Base-by-base conservation (phyloP, 2,329 filamentous ascomycete species). In the Pyrenophora graminea region DNA sequence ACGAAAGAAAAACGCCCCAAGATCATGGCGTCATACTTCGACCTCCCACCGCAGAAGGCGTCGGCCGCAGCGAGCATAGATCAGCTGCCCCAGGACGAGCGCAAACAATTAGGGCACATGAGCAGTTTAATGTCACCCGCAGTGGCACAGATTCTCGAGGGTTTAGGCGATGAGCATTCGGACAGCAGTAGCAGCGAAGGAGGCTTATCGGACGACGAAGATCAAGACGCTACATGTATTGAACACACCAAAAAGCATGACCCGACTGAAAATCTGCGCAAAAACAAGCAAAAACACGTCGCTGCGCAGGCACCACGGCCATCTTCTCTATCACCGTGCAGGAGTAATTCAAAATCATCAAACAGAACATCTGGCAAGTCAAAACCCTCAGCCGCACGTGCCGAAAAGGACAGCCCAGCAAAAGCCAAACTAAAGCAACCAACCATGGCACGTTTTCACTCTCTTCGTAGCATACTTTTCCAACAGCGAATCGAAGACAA, bases 1-100 rank as follows among this genome's bases (percentile, higher is more conserved):
- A 40, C 30, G 17, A 37, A 42, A 44, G 34, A 45, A 33, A 53
- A 39, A 15, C 37, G 23, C 23, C 23, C 23, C 25, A 2, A 44
- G 49, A 45, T 57, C 56, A 66, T 70, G 67, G 61, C 67, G 64
- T 72, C 69, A 68, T 72, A 72, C 51, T 72, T 71, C 37, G 69
- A 72, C 21, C 53, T 61, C 32, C 62, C 60, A 39, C 53, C 57
- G 17, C 59, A 64, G 52, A 48, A 61, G 45, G 56, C 52, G 39
- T 43, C 53, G 40, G 45, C 53, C 15, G 51, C 61, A 46, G 41
- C 53, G 32, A 51, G 31, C 43, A 48, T 55, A 45, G 45, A 56
- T 18, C 38, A 44, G 8, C 13, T 62, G 17, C 53, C 59, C 21
- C 48, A 62, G 25, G 51, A 59, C 31, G 41, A 63, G 45, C 46